These are phyloP conservation scores for Solanum ahanhuiri DNA, from an alignment of 257 asterid species.

Conservation along the genomic window DNA sequence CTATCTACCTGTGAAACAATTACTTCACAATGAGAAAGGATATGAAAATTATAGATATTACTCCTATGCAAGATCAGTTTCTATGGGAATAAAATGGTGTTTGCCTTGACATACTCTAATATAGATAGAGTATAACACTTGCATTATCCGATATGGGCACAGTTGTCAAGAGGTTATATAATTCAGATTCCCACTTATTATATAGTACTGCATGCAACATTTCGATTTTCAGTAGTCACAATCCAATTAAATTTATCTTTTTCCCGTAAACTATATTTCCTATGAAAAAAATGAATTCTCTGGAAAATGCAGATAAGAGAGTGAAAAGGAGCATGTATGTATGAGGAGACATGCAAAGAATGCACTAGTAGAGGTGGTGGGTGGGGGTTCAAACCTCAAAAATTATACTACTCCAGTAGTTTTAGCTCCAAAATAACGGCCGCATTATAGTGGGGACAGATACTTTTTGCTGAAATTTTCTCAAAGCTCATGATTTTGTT, in stretches of 20 bases:
- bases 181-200: not conserved
- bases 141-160: not conserved
- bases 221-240: not conserved
- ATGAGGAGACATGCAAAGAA: conserved; percentile 4
- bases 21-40: not conserved
- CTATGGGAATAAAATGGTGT: not conserved
- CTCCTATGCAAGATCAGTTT: not conserved
- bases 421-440: conserved; percentile 39
- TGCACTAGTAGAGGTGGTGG: not conserved
- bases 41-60: not conserved
- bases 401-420: not conserved
- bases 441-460: conserved; percentile 6
- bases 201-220: not conserved
- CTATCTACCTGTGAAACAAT: not conserved
- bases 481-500: conserved; percentile 6
- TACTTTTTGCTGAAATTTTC: not conserved
- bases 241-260: not conserved
- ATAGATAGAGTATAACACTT: not conserved
- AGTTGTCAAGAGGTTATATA: not conserved
- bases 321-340: not conserved
- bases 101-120: not conserved
- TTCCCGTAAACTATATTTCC: not conserved
- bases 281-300: not conserved
- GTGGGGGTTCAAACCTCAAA: conserved; percentile 25
- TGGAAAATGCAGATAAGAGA: not conserved